Evolutionary conservation across 2,329 filamentous ascomycete genomes (phyloP), one percentile per base, ranked within the genome.

Genomic region (Beauveria varroae): DNA sequence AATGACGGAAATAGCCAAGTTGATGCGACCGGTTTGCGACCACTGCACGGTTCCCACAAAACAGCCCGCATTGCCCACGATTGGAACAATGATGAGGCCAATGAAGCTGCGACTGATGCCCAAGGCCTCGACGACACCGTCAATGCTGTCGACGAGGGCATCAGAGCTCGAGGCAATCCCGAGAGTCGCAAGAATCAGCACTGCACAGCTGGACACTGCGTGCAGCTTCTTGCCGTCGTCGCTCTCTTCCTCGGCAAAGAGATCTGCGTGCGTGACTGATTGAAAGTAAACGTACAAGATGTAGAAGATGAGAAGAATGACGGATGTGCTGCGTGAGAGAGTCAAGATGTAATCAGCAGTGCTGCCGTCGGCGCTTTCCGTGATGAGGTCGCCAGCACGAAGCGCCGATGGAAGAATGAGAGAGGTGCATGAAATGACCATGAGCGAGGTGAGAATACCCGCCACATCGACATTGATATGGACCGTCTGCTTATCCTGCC

Each of bases 141-240:
- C 53, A 30, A 68, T 67, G 30, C 65, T 67, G 57, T 66, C 64
- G 28, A 69, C 67, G 40, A 69, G 68, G 9, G 68, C 67, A 34
- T 69, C 68, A 14, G 69, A 68, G 62, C 68, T 67, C 43, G 59
- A 55, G 7, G 60, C 60, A 9, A 65, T 63, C 2, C 63, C 64
- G n/a, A 64, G 56, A 3, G 64, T 65, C 6, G 64, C 64, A 18
- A 65, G 43, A 14, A 65, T 41, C 24, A 65, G 63, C 3, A 64
- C 56, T 12, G 59, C 49, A 54, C 64, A 63, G 62, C 64, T 65
- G 4, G 64, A 64, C 1, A 60, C 14, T 4, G 60, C 62, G 28
- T 64, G 64, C 6, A 65, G 57, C 57, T 64, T 64, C 56, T 62
- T 57, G 18, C 53, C 47, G 14, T 51, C 46, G 14, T 62, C 60